Evolutionary conservation across 441 rosid species (phyloP).

Genomic region (Syzygium malaccense): DNA sequence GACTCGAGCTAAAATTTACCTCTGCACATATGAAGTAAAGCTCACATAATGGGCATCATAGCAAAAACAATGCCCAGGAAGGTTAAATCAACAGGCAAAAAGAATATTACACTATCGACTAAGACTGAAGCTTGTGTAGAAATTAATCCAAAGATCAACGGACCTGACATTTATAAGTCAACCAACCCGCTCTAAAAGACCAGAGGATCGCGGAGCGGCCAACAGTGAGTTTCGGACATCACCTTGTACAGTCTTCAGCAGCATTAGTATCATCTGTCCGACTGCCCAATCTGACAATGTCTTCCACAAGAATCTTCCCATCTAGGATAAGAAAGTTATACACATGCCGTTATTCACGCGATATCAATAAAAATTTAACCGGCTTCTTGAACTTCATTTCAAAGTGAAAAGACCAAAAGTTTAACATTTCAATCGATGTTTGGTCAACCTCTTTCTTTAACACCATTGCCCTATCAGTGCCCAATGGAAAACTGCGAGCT

Average conservation of each 20-base stretch:
- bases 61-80: background rate
- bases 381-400: background rate
- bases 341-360: background rate
- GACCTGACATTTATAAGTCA: background rate
- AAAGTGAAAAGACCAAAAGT: background rate
- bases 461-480: background rate
- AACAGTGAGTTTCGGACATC: background rate
- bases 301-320: slow-evolving; percentile 91
- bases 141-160: background rate
- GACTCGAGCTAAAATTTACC: background rate
- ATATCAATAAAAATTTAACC: background rate
- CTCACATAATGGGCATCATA: background rate
- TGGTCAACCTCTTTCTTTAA: background rate
- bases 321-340: slow-evolving; percentile 30
- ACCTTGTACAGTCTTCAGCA: slow-evolving; percentile 20
- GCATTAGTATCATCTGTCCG: slow-evolving; percentile 38
- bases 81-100: background rate
- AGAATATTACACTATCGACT: background rate
- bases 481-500: background rate
- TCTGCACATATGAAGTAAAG: background rate
- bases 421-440: background rate
- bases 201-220: background rate
- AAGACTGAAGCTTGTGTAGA: background rate
- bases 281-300: slow-evolving; percentile 77
- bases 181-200: background rate